These are phyloP conservation scores for Balakata baccata DNA, from an alignment of 345 rosid species.

Conservation along the genomic window DNA sequence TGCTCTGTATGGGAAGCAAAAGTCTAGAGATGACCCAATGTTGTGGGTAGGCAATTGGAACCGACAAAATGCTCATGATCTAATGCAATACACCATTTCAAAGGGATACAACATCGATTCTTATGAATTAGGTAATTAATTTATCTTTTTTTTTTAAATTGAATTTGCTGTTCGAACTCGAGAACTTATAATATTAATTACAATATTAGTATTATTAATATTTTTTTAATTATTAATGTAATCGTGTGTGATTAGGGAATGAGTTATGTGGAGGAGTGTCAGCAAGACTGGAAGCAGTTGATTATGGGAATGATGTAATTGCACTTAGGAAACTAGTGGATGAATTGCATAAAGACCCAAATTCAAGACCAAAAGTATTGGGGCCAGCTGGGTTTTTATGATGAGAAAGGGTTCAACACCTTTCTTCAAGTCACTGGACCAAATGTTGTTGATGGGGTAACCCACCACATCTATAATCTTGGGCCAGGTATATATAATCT, in stretches of 20 bases:
- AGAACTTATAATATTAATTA: too few relatives aligned
- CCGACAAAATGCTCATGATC: constrained; percentile 36
- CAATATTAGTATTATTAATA: too few relatives aligned
- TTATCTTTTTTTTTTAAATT: too few relatives aligned
- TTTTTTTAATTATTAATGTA: too few relatives aligned
- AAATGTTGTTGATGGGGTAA: constrained; percentile 44
- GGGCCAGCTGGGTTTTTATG: constrained; percentile 62
- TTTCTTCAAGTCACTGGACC: constrained; percentile 40
- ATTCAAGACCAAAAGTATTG: constrained; percentile 38
- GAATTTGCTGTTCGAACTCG: too few relatives aligned
- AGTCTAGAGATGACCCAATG: background rate
- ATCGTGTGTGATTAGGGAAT: constrained; percentile 33
- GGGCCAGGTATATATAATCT: constrained; percentile 38
- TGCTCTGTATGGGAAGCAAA: constrained; percentile 42
- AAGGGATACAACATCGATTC: constrained; percentile 59
- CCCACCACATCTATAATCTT: constrained; percentile 65
- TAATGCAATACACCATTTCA: constrained; percentile 43
- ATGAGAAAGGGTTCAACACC: constrained; percentile 47
- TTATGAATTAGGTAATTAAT: constrained; percentile 46
- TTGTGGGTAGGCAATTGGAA: constrained; percentile 51
- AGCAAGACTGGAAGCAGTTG: constrained; percentile 36
- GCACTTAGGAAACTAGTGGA: constrained; percentile 33
- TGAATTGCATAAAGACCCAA: constrained; percentile 31
- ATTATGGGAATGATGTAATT: constrained; percentile 41
- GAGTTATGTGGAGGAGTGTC: constrained; percentile 53